Conservation (phyloP, 371 early-diverging fungal species). For the Umbelopsis sp. region DNA sequence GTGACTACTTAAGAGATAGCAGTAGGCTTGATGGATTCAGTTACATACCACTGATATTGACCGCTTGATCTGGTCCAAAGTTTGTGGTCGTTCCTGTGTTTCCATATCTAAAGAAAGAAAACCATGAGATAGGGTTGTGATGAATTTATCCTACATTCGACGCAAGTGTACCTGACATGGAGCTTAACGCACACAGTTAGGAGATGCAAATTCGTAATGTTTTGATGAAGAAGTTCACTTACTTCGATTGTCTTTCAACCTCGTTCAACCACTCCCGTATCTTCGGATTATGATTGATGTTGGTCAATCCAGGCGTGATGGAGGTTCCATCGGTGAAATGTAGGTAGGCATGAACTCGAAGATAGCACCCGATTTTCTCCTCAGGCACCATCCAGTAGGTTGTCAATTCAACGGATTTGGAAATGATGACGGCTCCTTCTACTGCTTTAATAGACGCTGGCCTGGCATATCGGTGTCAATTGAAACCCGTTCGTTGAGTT, state of each 20-base stretch:
- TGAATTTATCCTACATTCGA: too few relatives aligned
- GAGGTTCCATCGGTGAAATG: neutral
- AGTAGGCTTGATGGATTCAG: too few relatives aligned
- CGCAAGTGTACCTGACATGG: neutral
- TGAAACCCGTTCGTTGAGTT: too few relatives aligned
- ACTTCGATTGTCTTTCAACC: neutral
- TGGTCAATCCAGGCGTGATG: neutral
- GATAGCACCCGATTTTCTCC: neutral
- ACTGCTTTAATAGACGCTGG: neutral
- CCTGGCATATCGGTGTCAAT: neutral
- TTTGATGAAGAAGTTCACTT: neutral
- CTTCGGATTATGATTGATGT: neutral
- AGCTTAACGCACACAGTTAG: neutral
- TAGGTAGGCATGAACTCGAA: neutral
- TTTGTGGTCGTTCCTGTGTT: too few relatives aligned
- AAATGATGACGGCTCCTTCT: neutral
- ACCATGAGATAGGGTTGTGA: too few relatives aligned
- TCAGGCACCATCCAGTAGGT: slow-evolving; percentile 4
- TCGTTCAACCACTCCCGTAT: neutral
- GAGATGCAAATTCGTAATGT: too few relatives aligned
- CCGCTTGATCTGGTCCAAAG: too few relatives aligned
- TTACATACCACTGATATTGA: too few relatives aligned
- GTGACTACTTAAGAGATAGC: too few relatives aligned
- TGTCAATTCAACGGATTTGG: neutral
- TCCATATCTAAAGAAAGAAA: too few relatives aligned